Evolutionary conservation across 2,329 filamentous ascomycete genomes (phyloP).

Genomic region (Ceratocystiopsis minuta): DNA sequence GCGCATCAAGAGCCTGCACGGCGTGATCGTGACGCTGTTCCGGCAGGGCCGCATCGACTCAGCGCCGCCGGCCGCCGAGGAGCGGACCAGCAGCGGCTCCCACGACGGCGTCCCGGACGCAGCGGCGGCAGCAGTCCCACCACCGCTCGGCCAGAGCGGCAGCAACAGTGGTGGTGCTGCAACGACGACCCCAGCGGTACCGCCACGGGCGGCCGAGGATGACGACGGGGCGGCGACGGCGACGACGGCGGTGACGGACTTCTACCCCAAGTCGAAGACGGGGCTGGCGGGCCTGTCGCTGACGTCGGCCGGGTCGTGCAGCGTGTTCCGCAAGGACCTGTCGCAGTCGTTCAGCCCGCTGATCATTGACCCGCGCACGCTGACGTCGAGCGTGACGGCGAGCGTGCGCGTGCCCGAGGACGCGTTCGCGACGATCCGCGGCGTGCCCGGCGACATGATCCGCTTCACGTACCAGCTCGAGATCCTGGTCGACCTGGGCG

Average conservation of each 20-base stretch:
- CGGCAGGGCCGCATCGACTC: conserved; percentile 83
- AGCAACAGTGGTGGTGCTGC: background rate
- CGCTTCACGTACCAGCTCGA: conserved; percentile 90
- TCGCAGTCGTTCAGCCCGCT: conserved; percentile 77
- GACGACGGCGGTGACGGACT: conserved; percentile 14
- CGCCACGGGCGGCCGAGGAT: too few relatives aligned
- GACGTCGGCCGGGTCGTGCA: conserved; percentile 69
- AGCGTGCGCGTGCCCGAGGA: conserved; percentile 78
- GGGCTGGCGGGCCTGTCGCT: conserved; percentile 75
- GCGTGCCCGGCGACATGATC: conserved; percentile 83
- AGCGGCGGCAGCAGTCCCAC: background rate
- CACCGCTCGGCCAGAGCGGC: background rate
- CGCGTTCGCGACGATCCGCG: conserved; percentile 76
- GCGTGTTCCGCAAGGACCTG: conserved; percentile 89
- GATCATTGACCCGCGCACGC: conserved; percentile 64
- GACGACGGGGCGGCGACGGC: background rate
- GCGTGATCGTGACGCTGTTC: conserved; percentile 83
- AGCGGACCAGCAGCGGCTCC: conserved; percentile 3
- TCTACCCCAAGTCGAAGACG: conserved; percentile 72
- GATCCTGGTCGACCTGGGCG: conserved; percentile 80
- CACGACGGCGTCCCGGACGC: background rate
- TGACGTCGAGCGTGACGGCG: conserved; percentile 65
- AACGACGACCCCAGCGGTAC: too few relatives aligned
- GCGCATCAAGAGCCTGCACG: conserved; percentile 74
- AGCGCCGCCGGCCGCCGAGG: conserved; percentile 26